Evolutionary conservation across 1,139 yeast genomes (phyloP).

Genomic region (Candida freyschussii): DNA sequence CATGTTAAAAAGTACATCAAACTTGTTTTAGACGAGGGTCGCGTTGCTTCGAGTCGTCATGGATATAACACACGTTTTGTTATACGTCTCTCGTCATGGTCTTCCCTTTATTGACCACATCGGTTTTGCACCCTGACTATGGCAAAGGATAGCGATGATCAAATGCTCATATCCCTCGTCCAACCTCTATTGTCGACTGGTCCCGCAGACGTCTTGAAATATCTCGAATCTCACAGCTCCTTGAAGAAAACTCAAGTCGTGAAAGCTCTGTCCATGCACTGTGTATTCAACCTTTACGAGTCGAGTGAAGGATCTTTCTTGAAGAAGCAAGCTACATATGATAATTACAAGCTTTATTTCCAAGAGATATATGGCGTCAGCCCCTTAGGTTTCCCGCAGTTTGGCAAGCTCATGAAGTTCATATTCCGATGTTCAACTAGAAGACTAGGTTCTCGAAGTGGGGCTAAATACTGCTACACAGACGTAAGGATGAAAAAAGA

Average conservation of each 20-base stretch:
- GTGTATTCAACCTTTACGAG: conserved; percentile 13
- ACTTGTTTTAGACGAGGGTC: not conserved
- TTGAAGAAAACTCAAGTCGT: conserved; percentile 1
- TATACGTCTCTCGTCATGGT: too few species aligned
- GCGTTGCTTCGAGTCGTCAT: too few species aligned
- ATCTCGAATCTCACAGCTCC: not conserved
- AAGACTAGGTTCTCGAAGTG: conserved; percentile 16
- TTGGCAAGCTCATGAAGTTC: conserved; percentile 20
- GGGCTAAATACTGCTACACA: conserved; percentile 16
- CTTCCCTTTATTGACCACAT: too few species aligned
- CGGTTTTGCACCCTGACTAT: too few species aligned
- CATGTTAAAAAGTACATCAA: conserved; percentile 18
- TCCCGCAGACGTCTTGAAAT: too few species aligned
- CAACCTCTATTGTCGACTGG: too few species aligned
- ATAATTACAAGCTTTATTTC: conserved; percentile 12
- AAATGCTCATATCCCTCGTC: too few species aligned
- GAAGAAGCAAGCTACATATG: conserved; percentile 13
- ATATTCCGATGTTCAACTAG: conserved; percentile 9
- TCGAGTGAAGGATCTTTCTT: not conserved
- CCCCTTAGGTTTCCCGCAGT: conserved; percentile 9
- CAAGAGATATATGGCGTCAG: conserved; percentile 3
- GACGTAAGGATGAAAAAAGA: conserved; percentile 8
- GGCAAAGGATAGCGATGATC: too few species aligned
- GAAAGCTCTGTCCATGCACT: conserved; percentile 14
- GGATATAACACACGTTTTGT: too few species aligned